phyloP scores from a whole-genome alignment of 148 eudicot genomes.

The Spergularia marina region DNA sequence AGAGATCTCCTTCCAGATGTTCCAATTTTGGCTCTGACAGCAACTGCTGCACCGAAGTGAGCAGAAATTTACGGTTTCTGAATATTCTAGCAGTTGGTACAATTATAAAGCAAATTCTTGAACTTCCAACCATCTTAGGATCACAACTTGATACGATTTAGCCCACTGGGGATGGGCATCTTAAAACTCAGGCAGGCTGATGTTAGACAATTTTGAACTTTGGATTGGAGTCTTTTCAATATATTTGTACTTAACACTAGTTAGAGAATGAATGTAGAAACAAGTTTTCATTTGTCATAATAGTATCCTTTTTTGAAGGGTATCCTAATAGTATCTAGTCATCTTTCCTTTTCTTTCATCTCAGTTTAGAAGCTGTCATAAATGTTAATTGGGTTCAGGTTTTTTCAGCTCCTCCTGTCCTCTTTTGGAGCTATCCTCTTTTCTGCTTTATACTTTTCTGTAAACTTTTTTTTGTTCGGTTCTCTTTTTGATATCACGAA shows the following conservation, averaged over 20 bases:
- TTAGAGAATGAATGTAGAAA: not conserved
- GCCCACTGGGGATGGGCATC: not conserved
- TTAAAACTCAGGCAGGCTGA: not conserved
- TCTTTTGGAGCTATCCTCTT: not conserved
- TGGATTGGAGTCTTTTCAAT: not conserved
- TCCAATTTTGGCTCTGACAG: constrained; percentile 93
- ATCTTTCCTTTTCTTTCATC: not conserved
- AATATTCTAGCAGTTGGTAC: constrained; percentile 9
- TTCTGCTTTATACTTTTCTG: not conserved
- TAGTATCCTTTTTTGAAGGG: no score
- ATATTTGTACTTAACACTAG: not conserved
- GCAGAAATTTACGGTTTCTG: constrained; percentile 12
- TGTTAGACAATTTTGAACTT: not conserved
- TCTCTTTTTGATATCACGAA: not conserved
- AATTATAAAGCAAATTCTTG: not conserved
- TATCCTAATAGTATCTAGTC: no score
- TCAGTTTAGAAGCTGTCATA: not conserved
- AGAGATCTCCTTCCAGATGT: constrained; percentile 59
- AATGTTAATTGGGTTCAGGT: not conserved
- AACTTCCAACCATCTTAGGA: not conserved
- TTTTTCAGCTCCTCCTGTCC: not conserved
- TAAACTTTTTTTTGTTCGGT: not conserved
- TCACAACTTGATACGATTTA: not conserved
- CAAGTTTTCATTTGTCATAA: not conserved
- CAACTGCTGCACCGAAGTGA: constrained; percentile 98